Base-by-base conservation (phyloP, 164 flowering plant species). In the Echeveria elegans region DNA sequence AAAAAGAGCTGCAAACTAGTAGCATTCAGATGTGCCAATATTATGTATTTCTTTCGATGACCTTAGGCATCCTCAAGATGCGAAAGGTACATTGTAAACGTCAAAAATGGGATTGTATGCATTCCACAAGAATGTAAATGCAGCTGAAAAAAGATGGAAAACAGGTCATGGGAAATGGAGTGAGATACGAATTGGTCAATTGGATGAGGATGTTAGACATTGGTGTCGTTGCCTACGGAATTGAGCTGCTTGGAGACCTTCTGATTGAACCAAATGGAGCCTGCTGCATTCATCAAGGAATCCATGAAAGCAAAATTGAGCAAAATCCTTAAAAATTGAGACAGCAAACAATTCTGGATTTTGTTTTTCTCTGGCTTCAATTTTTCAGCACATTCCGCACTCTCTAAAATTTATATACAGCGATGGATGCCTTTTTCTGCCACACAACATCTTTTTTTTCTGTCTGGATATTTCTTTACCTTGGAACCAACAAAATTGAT, bases 201-300 rank as follows among this genome's bases (percentile, higher is more conserved):
- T 0, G 41, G 32, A 62, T 62, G 69, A 68, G 52, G 68, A 60
- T 32, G 64, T n/a, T 77, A 36, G 76, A 91, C 97, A 47, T 82
- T 91, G 74, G 89, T 72, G 69, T 91, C 96, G 26, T 87, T 80
- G 48, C 88, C 87, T 77, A 87, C 92, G 48, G 96, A 87, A 53
- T 68, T 32, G 74, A 91, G 15, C 82, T 91, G 89, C 75, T 82
- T 91, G 87, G 68, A 82, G 74, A 92, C 96, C 71, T 71, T 87
- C 70, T 74, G 78, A 70, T 82, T 79, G 69, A 89, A 70, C 96
- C 92, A 87, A 63, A 83, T 87, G 1, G 85, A 74, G 11, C 97
- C 97, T 3, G 81, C 92, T 83, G 85, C 87, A 87, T 80, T 82
- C 80, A 91, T 12, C 4, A 91, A 72, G 81, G 83, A 88, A n/a